phyloP scores from a whole-genome alignment of 768 basidiomycete genomes.

The Rhodotorula toruloides region DNA sequence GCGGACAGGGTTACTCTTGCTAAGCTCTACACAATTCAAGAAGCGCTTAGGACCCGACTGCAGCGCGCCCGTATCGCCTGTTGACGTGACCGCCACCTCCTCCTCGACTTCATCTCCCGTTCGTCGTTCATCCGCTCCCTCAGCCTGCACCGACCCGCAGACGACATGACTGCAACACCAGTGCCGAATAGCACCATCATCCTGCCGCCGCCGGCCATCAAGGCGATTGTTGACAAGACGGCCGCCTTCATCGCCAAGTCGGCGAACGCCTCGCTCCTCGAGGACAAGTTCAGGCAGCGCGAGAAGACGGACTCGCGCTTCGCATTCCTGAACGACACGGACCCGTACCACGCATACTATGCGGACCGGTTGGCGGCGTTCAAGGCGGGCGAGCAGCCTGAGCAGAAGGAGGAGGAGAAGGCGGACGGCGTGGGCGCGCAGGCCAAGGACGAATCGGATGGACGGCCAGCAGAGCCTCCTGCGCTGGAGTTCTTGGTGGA shows the following conservation, averaged over 20 bases:
- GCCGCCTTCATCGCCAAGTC: conserved; percentile 78
- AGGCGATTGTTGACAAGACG: conserved; percentile 96
- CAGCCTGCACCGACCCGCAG: background rate
- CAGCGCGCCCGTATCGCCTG: no score
- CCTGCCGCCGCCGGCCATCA: conserved; percentile 91
- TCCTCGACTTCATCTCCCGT: background rate
- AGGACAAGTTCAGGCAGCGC: conserved; percentile 93
- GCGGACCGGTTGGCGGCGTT: conserved; percentile 82
- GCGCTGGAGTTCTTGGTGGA: conserved; percentile 71
- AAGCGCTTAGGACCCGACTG: no score
- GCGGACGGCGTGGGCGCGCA: conserved; percentile 47
- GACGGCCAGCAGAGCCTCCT: conserved; percentile 60
- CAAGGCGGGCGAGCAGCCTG: conserved; percentile 56
- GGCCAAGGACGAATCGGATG: conserved; percentile 58
- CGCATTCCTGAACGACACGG: conserved; percentile 92
- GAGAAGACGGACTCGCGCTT: conserved; percentile 96
- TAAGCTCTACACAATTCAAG: no score
- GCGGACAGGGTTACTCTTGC: no score
- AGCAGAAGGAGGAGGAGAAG: conserved; percentile 29
- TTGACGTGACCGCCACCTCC: no score
- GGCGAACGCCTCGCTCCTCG: conserved; percentile 79
- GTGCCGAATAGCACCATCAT: conserved; percentile 54
- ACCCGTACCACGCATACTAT: conserved; percentile 99
- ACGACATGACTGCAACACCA: background rate
- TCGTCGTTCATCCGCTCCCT: background rate